phyloP scores from a whole-genome alignment of 108 stramenopile genomes.

The Mayamaea pseudoterrestris region DNA sequence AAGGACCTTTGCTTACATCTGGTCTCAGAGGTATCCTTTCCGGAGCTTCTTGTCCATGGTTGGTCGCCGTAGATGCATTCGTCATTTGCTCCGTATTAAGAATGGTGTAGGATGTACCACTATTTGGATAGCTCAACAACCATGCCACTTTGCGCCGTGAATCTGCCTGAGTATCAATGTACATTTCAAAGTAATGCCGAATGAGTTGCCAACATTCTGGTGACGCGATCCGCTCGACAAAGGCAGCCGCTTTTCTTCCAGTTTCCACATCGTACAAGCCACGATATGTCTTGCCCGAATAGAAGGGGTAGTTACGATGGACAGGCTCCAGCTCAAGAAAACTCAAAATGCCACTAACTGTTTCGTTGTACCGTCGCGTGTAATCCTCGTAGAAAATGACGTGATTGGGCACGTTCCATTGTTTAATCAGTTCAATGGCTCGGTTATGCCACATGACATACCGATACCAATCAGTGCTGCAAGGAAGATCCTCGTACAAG shows the following conservation, averaged over 20 bases:
- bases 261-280: not conserved
- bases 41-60: constrained; percentile 3
- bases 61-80: constrained; percentile 3
- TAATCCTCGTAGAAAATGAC: constrained; percentile 5
- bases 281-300: not conserved
- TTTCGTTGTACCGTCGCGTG: not conserved
- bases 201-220: constrained; percentile 1
- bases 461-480: constrained; percentile 32
- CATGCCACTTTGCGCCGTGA: too few species aligned
- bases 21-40: not conserved
- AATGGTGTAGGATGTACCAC: constrained; percentile 8
- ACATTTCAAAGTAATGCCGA: not conserved
- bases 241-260: not conserved
- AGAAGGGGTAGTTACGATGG: not conserved
- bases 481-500: constrained; percentile 6
- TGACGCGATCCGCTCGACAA: not conserved
- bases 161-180: too few species aligned
- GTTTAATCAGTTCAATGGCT: constrained; percentile 13
- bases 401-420: not conserved
- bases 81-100: not conserved
- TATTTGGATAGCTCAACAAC: constrained; percentile 20
- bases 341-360: not conserved
- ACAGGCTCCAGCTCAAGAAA: not conserved
- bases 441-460: constrained; percentile 63
- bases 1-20: not conserved